Percentiles rank a stretch among this genome's conserved stretches.
These are phyloP conservation scores for Solanum pimpinellifolium DNA, from an alignment of 257 asterid genomes.

Conservation along the genomic window DNA sequence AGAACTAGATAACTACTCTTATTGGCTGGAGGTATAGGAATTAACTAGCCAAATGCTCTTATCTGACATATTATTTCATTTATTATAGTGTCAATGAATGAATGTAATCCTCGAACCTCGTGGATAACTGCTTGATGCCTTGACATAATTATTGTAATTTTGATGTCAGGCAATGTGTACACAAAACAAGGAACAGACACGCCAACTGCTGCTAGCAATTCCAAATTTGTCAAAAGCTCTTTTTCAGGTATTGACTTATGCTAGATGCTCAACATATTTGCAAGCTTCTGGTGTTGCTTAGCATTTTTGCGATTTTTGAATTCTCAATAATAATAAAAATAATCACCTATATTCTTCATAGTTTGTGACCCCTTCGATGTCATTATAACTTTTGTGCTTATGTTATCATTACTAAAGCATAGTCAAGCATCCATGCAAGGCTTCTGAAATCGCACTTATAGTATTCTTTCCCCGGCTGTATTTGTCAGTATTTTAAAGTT, in stretches of 20 bases:
- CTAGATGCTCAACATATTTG: not conserved
- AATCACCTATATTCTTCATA: not conserved
- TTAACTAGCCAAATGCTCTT: not conserved
- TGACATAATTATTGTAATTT: not conserved
- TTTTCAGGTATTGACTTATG: slow-evolving; percentile 52
- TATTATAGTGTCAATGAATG: not conserved
- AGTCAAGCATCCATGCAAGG: not conserved
- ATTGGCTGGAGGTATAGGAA: not conserved
- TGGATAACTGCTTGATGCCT: not conserved
- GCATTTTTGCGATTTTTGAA: not conserved
- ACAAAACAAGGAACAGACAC: slow-evolving; percentile 74
- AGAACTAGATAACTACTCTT: not conserved
- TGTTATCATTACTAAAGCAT: not conserved
- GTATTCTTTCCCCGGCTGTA: not conserved
- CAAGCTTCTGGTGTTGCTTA: not conserved
- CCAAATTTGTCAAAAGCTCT: slow-evolving; percentile 77
- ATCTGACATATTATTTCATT: not conserved
- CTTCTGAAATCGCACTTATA: not conserved
- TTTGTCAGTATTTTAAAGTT: not conserved
- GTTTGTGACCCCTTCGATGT: not conserved
- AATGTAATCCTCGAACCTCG: not conserved
- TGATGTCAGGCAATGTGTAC: slow-evolving; percentile 67
- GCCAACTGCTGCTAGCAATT: slow-evolving; percentile 47
- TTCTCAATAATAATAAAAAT: not conserved
- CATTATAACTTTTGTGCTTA: not conserved